phyloP scores from a whole-genome alignment of 2,329 filamentous ascomycete genomes.

The Ophiosphaerella korrae region DNA sequence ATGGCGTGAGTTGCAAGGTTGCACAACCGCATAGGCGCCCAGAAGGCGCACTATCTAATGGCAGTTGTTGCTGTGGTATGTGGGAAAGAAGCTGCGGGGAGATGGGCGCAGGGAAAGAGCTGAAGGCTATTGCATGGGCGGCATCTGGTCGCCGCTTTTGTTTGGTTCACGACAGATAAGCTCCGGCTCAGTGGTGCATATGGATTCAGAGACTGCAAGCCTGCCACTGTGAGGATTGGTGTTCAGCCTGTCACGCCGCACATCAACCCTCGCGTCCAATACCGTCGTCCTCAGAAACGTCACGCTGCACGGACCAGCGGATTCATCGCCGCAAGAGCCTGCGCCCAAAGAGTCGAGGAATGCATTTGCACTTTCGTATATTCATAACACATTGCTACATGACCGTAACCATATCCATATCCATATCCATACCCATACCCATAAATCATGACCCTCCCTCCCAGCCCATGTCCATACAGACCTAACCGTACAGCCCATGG shows the following conservation, averaged over 20 bases:
- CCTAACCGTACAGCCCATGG: constrained; percentile 9
- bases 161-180: too few relatives aligned
- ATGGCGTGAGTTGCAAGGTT: constrained; percentile 2
- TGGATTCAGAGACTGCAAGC: background rate
- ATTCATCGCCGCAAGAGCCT: background rate
- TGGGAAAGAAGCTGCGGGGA: constrained; percentile 12
- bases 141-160: background rate
- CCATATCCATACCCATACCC: background rate
- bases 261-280: background rate
- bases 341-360: too few relatives aligned
- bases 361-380: constrained; percentile 14
- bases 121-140: constrained; percentile 6
- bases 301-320: constrained; percentile 11
- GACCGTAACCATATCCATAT: constrained; percentile 7
- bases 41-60: background rate
- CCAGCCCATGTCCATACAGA: constrained; percentile 6
- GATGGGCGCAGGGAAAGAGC: constrained; percentile 13
- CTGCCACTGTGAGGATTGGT: constrained; percentile 7
- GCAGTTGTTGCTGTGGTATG: background rate
- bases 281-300: constrained; percentile 4
- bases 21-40: constrained; percentile 4
- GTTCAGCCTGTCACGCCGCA: constrained; percentile 3
- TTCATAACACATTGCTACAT: constrained; percentile 38
- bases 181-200: too few relatives aligned
- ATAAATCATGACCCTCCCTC: constrained; percentile 1